Conservation (phyloP, 1,284 basidiomycete genomes). For the Cystobasidium pallidum region DNA sequence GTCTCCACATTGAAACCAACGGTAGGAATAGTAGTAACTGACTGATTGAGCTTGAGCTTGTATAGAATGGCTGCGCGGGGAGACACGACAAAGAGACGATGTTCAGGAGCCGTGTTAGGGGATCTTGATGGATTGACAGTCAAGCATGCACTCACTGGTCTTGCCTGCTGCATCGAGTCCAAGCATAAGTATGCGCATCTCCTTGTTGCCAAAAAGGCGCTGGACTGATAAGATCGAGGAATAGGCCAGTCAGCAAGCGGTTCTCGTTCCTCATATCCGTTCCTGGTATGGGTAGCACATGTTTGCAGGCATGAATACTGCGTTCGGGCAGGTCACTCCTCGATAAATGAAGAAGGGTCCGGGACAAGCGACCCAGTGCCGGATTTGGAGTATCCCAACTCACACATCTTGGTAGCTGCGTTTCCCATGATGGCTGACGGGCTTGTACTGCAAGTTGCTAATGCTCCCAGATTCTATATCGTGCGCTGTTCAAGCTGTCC, state of each 20-base stretch:
- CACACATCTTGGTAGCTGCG: conserved; percentile 40
- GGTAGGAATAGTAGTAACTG: conserved; percentile 60
- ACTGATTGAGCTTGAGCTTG: conserved; percentile 60
- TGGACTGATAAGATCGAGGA: conserved; percentile 12
- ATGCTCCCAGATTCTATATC: not conserved
- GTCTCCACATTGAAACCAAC: conserved; percentile 63
- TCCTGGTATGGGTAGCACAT: no score
- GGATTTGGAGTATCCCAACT: not conserved
- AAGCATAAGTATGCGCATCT: conserved; percentile 56
- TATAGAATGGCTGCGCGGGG: conserved; percentile 60
- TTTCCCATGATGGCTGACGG: conserved; percentile 25
- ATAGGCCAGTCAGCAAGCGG: not conserved
- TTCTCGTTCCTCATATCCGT: no score
- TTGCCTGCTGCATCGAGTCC: conserved; percentile 71
- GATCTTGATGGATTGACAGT: no score
- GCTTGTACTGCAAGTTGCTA: not conserved
- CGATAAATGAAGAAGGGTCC: not conserved
- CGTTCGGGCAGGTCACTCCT: not conserved
- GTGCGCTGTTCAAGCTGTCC: not conserved
- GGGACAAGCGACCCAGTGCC: not conserved
- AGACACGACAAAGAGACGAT: not conserved
- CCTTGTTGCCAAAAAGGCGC: conserved; percentile 55
- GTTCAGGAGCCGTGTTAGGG: no score
- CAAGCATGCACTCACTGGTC: conserved; percentile 66
- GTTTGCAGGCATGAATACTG: not conserved